Evolutionary conservation across 1,284 basidiomycete genomes (phyloP), one percentile per base, ranked within the genome.

Genomic region (Retiboletus fuscus): DNA sequence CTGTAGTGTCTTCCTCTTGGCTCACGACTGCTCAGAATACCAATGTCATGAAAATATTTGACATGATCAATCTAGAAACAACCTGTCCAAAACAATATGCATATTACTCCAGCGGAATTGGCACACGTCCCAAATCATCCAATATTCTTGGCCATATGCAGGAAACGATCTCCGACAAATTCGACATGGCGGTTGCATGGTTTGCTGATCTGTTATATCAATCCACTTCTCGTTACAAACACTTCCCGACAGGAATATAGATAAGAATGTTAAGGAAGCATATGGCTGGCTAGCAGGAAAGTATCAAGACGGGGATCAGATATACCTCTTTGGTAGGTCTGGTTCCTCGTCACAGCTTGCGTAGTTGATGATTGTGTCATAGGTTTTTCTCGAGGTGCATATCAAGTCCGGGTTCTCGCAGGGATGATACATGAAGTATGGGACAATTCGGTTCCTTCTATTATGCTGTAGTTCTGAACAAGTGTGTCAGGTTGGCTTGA

Each of bases 401-500:
- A n/a, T 72, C 84, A 85, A 78, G 84, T 81, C 28, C 82, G 84
- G 16, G 76, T 73, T 1, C 67, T 85, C 3, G 82, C 84, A 1
- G 83, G 72, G 3, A 85, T 85, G 84, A 83, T 85, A 57, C 67
- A 81, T 8, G 79, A 73, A 67, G 84, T 83, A 66, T 22, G 71
- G 43, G 22, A 13, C 28, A 28, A 49, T 57, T 57, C 30, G n/a
- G 26, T 34, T 8, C 61, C 30, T 28, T 64, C 26, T 28, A 26
- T 39, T 20, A 26, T 41, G 5, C 43, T n/a, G 15, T 41, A 15
- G 15, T n/a, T 28, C 30, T 24, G 2, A 58, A 55, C 15, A 60
- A n/a, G 30, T 3, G 15, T 55, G 15, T 18, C 39, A 74, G 73
- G 66, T 75, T 39, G 34, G 34, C 34, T 39, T 39, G 34, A 39